A percentile compares a stretch with the other conserved stretches of the same genome.
These are phyloP conservation scores for Podaxis rugospora DNA, from an alignment of 768 basidiomycete genomes.

Conservation along the genomic window DNA sequence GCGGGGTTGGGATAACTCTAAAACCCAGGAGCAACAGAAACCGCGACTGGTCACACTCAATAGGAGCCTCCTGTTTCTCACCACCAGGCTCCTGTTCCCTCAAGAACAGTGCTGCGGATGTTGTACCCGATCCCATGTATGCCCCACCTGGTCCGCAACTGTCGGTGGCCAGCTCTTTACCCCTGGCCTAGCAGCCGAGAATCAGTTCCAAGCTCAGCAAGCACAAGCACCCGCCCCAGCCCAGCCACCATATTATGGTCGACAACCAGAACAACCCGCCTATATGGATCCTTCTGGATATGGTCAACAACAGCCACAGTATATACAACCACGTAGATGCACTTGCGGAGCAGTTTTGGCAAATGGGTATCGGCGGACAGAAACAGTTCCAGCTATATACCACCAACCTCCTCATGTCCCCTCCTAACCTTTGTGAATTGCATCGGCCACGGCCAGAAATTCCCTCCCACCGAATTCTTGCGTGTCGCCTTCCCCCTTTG, in stretches of 20 bases:
- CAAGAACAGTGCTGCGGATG: constrained; percentile 41
- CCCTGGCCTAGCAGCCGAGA: constrained; percentile 71
- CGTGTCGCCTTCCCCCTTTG: no score
- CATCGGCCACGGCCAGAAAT: no score
- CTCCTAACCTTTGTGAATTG: no score
- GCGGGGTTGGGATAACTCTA: constrained; percentile 14
- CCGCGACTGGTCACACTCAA: constrained; percentile 75
- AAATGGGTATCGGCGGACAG: no score
- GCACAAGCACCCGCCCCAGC: constrained; percentile 29
- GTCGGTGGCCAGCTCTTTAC: constrained; percentile 72
- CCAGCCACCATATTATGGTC: constrained; percentile 38
- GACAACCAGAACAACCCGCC: constrained; percentile 38
- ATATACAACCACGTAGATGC: no score
- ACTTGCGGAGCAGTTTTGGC: no score
- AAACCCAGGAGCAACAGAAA: constrained; percentile 50
- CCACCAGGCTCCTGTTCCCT: constrained; percentile 26
- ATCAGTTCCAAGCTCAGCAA: constrained; percentile 65
- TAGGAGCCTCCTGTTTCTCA: constrained; percentile 73
- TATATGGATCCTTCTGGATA: constrained; percentile 36
- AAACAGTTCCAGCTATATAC: no score
- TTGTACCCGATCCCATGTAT: constrained; percentile 41
- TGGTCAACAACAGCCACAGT: no score
- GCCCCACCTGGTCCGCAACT: constrained; percentile 32
- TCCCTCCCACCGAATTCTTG: no score
- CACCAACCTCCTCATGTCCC: no score